Conservation (phyloP, 495 filamentous ascomycete species). For the Cetradonia linearis region DNA sequence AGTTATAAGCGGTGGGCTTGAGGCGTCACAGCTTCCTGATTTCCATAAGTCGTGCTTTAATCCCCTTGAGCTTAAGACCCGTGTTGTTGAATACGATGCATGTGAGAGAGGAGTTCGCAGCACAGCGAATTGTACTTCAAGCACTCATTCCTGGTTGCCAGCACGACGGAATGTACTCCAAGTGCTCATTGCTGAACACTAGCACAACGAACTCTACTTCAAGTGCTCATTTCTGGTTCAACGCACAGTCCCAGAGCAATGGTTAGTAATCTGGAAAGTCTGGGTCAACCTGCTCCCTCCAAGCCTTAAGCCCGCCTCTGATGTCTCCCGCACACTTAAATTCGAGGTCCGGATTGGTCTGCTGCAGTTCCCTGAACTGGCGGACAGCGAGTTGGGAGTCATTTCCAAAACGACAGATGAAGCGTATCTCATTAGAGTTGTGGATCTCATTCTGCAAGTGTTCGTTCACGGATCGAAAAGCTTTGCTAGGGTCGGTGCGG, state of each 20-base stretch:
- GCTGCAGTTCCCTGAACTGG: constrained; percentile 54
- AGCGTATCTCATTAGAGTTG: constrained; percentile 44
- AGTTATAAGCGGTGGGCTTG: no score
- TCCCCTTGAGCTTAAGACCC: no score
- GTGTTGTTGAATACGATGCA: no score
- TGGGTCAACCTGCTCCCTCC: constrained; percentile 66
- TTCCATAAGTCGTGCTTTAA: no score
- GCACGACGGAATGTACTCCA: no score
- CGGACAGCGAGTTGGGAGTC: constrained; percentile 80
- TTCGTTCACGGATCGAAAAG: neutral
- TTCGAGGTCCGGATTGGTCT: constrained; percentile 42
- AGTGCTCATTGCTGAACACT: no score
- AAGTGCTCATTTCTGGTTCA: neutral
- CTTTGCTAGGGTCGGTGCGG: constrained; percentile 23
- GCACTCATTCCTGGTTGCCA: no score
- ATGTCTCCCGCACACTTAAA: constrained; percentile 43
- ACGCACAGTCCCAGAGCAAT: neutral
- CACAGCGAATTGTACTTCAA: no score
- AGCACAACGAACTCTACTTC: neutral
- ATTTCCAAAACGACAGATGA: constrained; percentile 78
- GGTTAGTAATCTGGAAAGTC: constrained; percentile 52
- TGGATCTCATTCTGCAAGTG: neutral
- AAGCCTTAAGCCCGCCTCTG: constrained; percentile 70
- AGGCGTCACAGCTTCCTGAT: no score
- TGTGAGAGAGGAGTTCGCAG: no score